Percentiles rank a stretch among this genome's conserved stretches.
Evolutionary conservation across 2,329 filamentous ascomycete species (phyloP).

Genomic region (Colletotrichum plurivorum): DNA sequence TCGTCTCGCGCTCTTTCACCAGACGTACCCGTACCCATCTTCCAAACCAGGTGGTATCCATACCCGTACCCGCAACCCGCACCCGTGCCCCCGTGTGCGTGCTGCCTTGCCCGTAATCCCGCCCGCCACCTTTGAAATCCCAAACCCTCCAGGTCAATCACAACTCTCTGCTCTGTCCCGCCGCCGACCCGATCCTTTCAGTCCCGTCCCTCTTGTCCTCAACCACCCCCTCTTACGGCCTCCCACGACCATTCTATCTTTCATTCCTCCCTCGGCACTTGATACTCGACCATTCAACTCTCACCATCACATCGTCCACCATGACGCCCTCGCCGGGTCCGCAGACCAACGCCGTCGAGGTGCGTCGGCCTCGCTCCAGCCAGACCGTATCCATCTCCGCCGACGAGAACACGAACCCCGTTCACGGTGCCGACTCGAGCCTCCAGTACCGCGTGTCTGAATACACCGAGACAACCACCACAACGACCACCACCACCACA

Average conservation of each 20-base stretch:
- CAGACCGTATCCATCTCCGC: constrained; percentile 64
- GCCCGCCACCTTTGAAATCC: constrained; percentile 37
- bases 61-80: constrained; percentile 7
- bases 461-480: constrained; percentile 77
- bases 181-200: constrained; percentile 9
- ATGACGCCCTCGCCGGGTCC: constrained; percentile 56
- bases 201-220: not conserved
- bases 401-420: constrained; percentile 53
- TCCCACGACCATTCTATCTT: not conserved
- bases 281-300: not conserved
- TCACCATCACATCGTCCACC: constrained; percentile 37
- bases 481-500: constrained; percentile 94
- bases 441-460: constrained; percentile 73
- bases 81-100: not conserved
- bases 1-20: too few species aligned
- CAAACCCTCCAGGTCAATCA: constrained; percentile 15
- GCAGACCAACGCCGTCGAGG: constrained; percentile 41
- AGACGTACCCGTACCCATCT: too few species aligned
- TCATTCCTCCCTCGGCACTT: too few species aligned
- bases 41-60: not conserved
- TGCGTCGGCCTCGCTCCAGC: constrained; percentile 52
- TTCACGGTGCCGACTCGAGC: constrained; percentile 49
- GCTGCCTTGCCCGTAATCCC: constrained; percentile 22
- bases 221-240: constrained; percentile 5
- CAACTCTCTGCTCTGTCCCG: constrained; percentile 5